Evolutionary conservation across 306 rosid genomes (phyloP), one percentile per base, ranked within the genome.

Genomic region (Abrus precatorius): DNA sequence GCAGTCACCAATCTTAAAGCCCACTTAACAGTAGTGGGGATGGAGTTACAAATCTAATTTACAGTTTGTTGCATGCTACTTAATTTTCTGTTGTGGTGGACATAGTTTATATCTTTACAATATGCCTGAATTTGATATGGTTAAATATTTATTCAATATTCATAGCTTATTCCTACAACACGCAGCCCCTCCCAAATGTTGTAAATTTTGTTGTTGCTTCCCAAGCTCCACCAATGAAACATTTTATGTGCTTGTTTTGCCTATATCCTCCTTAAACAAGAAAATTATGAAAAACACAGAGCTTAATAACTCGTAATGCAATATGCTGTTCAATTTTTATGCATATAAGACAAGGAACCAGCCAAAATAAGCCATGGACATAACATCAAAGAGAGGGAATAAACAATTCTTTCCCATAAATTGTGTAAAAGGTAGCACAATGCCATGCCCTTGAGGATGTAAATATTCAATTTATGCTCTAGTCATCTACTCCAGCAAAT

Each of bases 91-190:
- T 40, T 69, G 3, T 27, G 11, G 38, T 27, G 7, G 6, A 11
- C 41, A 74, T n/a, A 8, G 7, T 5, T 59, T 70, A 52, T 40
- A 52, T 56, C 44, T 56, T 49, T 32, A 48, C 61, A 20, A 47
- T 40, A 38, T 50, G 30, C 57, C 36, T 79, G 60, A 45, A 36
- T 60, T 71, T 71, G 36, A 28, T 70, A 12, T 52, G 36, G 45
- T 60, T 36, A 70, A 40, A 40, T 60, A 32, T 20, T 34, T 43
- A 43, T 32, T 68, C 61, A 45, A 75, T 29, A 9, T 66, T 20
- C 63, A 5, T 34, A 20, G 27, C 6, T 36, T 43, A 72, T 28
- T 69, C 77, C 63, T 69, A 33, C 45, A 70, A 2, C 5, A 5
- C 6, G 41, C 61, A 69, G 9, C 56, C 20, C 67, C 29, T 57